Percentiles rank a stretch among this genome's conserved stretches.
Conservation (phyloP, 1,139 yeast species). For the Hemisphaericaspora subhashii region DNA sequence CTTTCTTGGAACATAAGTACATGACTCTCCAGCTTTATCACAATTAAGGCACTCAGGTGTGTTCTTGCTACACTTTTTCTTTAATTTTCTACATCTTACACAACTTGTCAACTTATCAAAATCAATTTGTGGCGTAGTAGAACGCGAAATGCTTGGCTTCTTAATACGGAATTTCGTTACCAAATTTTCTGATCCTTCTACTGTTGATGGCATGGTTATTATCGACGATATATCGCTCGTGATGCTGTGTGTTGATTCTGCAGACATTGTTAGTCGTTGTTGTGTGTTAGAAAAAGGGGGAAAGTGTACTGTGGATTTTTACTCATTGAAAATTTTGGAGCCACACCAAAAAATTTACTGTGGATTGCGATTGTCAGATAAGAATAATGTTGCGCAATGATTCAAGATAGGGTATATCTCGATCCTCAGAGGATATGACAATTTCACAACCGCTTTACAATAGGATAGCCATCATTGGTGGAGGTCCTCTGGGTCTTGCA, state of each 20-base stretch:
- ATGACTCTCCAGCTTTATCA: conserved; percentile 31
- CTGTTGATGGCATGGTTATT: not conserved
- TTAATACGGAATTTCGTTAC: conserved; percentile 5
- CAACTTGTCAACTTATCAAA: conserved; percentile 15
- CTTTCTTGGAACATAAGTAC: conserved; percentile 46
- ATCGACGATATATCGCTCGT: not conserved
- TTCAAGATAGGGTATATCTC: too few relatives aligned
- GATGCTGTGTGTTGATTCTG: not conserved
- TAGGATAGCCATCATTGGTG: conserved; percentile 47
- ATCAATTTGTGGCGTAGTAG: conserved; percentile 1
- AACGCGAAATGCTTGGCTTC: not conserved
- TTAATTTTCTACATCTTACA: conserved; percentile 31
- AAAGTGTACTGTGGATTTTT: not conserved
- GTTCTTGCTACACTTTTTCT: conserved; percentile 50
- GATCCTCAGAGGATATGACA: too few relatives aligned
- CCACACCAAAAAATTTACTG: too few relatives aligned
- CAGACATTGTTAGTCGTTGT: not conserved
- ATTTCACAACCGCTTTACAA: conserved; percentile 20
- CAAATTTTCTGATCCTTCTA: not conserved
- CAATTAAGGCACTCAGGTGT: conserved; percentile 49
- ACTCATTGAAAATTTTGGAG: not conserved
- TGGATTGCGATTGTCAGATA: too few relatives aligned
- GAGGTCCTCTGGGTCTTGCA: conserved; percentile 53
- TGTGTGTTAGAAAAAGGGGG: not conserved
- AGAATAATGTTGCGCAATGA: too few relatives aligned